Evolutionary conservation across 164 flowering plant species (phyloP).

Genomic region (Magnolia changhungtana): DNA sequence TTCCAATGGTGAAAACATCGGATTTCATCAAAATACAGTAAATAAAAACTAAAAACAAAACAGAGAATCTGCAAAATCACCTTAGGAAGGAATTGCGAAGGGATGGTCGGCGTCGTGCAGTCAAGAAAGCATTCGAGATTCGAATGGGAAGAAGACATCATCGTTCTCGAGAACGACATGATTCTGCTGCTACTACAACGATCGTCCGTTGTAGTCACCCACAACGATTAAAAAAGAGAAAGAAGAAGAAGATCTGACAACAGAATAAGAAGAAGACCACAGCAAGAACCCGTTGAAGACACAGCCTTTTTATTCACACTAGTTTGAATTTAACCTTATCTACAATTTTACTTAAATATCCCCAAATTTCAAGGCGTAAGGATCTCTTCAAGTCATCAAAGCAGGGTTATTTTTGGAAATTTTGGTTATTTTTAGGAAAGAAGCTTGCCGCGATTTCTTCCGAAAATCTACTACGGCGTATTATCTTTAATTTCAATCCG

Average conservation of each 20-base stretch:
- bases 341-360: not conserved
- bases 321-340: not conserved
- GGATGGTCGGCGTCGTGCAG: conserved; percentile 13
- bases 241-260: not conserved
- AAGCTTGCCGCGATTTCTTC: not conserved
- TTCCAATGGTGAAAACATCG: not conserved
- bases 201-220: not conserved
- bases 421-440: not conserved
- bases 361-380: not conserved
- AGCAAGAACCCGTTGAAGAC: not conserved
- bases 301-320: not conserved
- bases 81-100: conserved; percentile 12
- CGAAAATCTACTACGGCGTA: not conserved
- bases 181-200: not conserved
- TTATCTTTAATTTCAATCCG: not conserved
- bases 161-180: not conserved
- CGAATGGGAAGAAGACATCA: not conserved
- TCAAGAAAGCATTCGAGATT: conserved; percentile 16
- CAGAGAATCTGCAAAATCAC: not conserved
- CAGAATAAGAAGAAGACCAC: not conserved
- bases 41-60: not conserved
- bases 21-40: not conserved
- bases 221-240: not conserved
- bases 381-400: no score
- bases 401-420: not conserved